Percentiles rank a stretch among this genome's conserved stretches.
Evolutionary conservation across 139 green algal genomes (phyloP).

Genomic region (Micractinium conductrix): DNA sequence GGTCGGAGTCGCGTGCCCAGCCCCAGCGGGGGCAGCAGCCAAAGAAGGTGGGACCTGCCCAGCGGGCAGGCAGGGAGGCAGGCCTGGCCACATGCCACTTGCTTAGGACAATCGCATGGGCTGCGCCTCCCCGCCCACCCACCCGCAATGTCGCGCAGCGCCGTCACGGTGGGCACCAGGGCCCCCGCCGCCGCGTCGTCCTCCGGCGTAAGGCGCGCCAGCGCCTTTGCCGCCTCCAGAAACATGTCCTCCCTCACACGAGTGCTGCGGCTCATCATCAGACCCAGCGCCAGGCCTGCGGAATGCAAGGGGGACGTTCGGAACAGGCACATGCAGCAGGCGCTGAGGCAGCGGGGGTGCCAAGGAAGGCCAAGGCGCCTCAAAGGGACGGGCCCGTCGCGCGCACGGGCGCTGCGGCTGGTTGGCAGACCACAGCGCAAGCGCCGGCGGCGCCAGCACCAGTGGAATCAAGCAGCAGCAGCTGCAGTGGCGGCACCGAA

Average conservation of each 20-base stretch:
- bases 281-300: slow-evolving; percentile 71
- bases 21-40: background rate
- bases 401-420: too few species aligned
- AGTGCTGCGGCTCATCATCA: slow-evolving; percentile 66
- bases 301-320: background rate
- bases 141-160: slow-evolving; percentile 61
- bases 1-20: too few species aligned
- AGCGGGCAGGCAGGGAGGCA: background rate
- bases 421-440: too few species aligned
- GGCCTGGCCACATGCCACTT: too few species aligned
- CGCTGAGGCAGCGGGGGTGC: too few species aligned
- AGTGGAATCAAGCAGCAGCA: too few species aligned
- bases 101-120: too few species aligned
- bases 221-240: slow-evolving; percentile 73
- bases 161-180: slow-evolving; percentile 67
- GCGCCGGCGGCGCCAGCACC: too few species aligned
- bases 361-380: background rate
- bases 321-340: background rate
- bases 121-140: background rate
- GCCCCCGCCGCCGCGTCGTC: slow-evolving; percentile 64
- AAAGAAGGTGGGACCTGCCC: background rate
- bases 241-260: slow-evolving; percentile 87
- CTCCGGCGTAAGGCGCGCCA: slow-evolving; percentile 73
- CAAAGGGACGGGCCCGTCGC: too few species aligned
- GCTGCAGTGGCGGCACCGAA: too few species aligned